Evolutionary conservation across 2,329 filamentous ascomycete genomes (phyloP).

Genomic region (Colletotrichum sp.): DNA sequence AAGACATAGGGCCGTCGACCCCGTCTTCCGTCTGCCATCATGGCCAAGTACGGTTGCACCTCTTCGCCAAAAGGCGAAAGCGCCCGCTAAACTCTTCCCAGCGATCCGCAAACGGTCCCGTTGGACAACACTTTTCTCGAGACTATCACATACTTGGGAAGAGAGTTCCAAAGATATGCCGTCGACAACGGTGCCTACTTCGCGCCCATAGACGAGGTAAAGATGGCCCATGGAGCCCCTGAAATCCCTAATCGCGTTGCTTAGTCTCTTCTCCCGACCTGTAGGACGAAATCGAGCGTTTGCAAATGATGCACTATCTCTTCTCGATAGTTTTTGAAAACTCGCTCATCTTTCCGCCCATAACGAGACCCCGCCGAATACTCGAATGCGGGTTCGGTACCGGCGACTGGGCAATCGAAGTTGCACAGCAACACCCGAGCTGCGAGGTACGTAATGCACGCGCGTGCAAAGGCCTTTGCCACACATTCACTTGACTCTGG

Average conservation of each 20-base stretch:
- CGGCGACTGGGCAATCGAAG: slow-evolving; percentile 73
- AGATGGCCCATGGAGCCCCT: not conserved
- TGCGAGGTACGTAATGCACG: slow-evolving; percentile 60
- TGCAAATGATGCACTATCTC: slow-evolving; percentile 67
- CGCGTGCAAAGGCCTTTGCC: not conserved
- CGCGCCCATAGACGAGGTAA: slow-evolving; percentile 74
- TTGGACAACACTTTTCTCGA: slow-evolving; percentile 65
- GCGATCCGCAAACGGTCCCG: slow-evolving; percentile 51
- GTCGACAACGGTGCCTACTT: slow-evolving; percentile 70
- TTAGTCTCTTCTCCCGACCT: slow-evolving; percentile 13
- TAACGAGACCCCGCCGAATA: slow-evolving; percentile 60
- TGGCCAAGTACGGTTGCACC: slow-evolving; percentile 17
- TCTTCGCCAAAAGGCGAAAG: not conserved
- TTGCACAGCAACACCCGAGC: slow-evolving; percentile 66
- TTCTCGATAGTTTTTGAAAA: slow-evolving; percentile 69
- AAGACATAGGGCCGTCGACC: not conserved
- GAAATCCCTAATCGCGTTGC: not conserved
- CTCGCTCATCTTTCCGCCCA: slow-evolving; percentile 72
- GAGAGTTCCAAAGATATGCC: slow-evolving; percentile 71
- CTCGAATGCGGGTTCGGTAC: slow-evolving; percentile 77
- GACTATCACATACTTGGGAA: slow-evolving; percentile 64
- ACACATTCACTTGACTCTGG: not conserved
- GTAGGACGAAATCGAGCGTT: slow-evolving; percentile 71
- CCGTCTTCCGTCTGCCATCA: not conserved
- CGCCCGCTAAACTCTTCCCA: slow-evolving; percentile 34